Evolutionary conservation across 2,329 filamentous ascomycete genomes (phyloP).

Genomic region (Aspergillus transmontanensis): DNA sequence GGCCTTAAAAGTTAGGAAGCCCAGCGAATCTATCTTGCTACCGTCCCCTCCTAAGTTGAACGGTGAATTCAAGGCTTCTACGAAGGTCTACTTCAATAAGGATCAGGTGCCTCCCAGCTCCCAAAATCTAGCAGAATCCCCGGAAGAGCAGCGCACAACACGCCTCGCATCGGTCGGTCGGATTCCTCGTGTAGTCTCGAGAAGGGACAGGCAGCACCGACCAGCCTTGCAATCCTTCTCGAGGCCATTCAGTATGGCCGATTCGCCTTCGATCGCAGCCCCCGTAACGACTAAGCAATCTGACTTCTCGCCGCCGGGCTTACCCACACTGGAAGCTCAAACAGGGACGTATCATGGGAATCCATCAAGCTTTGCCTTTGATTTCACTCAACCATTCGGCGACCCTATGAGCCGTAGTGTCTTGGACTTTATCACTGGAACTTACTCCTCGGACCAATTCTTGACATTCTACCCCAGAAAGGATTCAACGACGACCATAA

Average conservation of each 20-base stretch:
- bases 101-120: conserved; percentile 21
- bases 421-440: conserved; percentile 38
- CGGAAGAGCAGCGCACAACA: conserved; percentile 53
- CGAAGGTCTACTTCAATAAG: conserved; percentile 40
- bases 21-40: conserved; percentile 42
- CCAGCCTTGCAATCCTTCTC: conserved; percentile 81
- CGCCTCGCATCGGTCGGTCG: conserved; percentile 79
- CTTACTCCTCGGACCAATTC: conserved; percentile 61
- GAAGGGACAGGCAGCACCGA: conserved; percentile 62
- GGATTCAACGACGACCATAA: conserved; percentile 68
- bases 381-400: conserved; percentile 36
- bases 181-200: conserved; percentile 79
- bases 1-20: conserved; percentile 35
- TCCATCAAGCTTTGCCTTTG: conserved; percentile 11
- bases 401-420: conserved; percentile 34
- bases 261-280: conserved; percentile 45
- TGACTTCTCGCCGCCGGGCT: conserved; percentile 27
- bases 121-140: conserved; percentile 15
- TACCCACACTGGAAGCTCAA: neutral
- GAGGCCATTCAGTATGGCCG: conserved; percentile 67
- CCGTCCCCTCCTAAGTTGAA: conserved; percentile 45
- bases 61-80: conserved; percentile 36
- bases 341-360: neutral
- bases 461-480: conserved; percentile 74
- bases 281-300: conserved; percentile 27